These are phyloP conservation scores for Citrus sinensis DNA, from an alignment of 345 rosid genomes.

Conservation along the genomic window DVS_A1.0 CM039161.1:3213001-3213500, in stretches of 20 bases:
- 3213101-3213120: not conserved
- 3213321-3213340: not conserved
- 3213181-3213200: not conserved
- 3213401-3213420: conserved; percentile 4
- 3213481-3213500: not conserved
- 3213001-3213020: not conserved
- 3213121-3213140: too few species aligned
- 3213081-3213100: not conserved
- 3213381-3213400: not conserved
- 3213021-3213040: too few species aligned
- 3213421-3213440: not conserved
- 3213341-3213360: not conserved
- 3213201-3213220: not conserved
- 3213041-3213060: too few species aligned
- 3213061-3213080: not conserved
- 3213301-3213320: not conserved
- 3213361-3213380: not conserved
- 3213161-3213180: not conserved
- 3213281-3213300: not conserved
- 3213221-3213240: not conserved
- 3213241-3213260: not conserved
- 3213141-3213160: not conserved
- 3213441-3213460: too few species aligned
- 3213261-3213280: not conserved
- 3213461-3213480: not conserved